Percentiles rank a stretch among this genome's conserved stretches.
These are phyloP conservation scores for Rosa rugosa DNA, from an alignment of 306 rosid genomes.

Conservation along the genomic window DNA sequence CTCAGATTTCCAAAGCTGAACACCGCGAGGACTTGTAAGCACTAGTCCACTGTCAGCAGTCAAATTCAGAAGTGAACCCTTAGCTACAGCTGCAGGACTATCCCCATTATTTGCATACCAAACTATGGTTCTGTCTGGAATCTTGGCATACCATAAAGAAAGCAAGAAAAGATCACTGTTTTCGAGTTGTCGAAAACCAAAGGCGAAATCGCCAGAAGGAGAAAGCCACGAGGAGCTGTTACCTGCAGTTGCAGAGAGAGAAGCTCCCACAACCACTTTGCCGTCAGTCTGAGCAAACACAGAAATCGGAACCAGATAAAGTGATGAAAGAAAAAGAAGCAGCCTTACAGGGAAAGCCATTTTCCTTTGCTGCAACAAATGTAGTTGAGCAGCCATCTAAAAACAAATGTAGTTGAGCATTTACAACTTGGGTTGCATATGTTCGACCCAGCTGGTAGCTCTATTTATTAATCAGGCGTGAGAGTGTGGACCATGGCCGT, in stretches of 20 bases:
- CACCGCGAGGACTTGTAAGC: constrained; percentile 13
- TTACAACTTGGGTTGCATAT: background rate
- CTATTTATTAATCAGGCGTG: background rate
- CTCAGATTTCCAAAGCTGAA: constrained; percentile 9
- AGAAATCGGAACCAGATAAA: constrained; percentile 25
- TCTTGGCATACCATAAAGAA: constrained; percentile 48
- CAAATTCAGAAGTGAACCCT: constrained; percentile 31
- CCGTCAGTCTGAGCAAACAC: constrained; percentile 34
- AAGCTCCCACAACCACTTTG: constrained; percentile 27
- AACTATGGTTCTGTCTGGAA: constrained; percentile 40
- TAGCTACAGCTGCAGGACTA: constrained; percentile 11
- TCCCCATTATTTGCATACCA: constrained; percentile 36
- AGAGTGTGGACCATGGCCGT: background rate
- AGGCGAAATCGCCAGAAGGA: too few relatives aligned
- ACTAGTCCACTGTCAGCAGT: constrained; percentile 10
- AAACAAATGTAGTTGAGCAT: background rate
- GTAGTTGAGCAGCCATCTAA: too few relatives aligned
- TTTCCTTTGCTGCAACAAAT: background rate
- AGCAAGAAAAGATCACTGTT: constrained; percentile 30
- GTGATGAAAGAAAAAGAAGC: constrained; percentile 7
- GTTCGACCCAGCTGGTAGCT: background rate
- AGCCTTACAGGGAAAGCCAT: background rate
- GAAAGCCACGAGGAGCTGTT: too few relatives aligned
- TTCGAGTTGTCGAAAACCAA: too few relatives aligned
- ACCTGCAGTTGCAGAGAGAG: background rate